Evolutionary conservation across 177 flowering plant species (phyloP).

Genomic region (Telopea speciosissima): DNA sequence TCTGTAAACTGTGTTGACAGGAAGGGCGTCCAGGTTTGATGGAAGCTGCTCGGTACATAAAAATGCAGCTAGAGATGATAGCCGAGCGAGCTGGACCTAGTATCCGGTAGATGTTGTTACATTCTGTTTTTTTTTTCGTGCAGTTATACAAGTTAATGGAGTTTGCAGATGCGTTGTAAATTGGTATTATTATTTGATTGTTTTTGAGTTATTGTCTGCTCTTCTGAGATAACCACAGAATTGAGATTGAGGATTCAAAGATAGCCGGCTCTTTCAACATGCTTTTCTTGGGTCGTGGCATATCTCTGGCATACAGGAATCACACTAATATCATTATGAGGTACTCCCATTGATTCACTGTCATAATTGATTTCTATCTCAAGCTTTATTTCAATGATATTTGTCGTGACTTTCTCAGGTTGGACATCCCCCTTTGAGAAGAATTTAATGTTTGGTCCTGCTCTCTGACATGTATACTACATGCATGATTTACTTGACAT

Average conservation of each 20-base stretch:
- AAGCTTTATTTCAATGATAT: background rate
- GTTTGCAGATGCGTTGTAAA: background rate
- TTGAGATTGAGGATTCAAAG: conserved; percentile 70
- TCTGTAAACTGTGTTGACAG: conserved; percentile 23
- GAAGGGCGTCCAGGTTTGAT: conserved; percentile 80
- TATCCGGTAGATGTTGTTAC: conserved; percentile 38
- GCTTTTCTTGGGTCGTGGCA: conserved; percentile 77
- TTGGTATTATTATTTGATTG: background rate
- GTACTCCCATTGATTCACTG: conserved; percentile 23
- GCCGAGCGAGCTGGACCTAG: conserved; percentile 63
- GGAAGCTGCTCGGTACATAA: conserved; percentile 76
- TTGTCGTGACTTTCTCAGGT: background rate
- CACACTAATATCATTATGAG: conserved; percentile 77
- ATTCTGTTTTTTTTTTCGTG: background rate
- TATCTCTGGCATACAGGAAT: conserved; percentile 74
- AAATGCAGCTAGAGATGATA: conserved; percentile 47
- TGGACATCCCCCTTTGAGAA: background rate
- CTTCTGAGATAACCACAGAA: conserved; percentile 37
- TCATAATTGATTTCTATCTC: background rate
- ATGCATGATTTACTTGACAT: background rate
- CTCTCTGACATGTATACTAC: background rate
- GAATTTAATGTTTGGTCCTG: background rate
- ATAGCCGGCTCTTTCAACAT: conserved; percentile 87
- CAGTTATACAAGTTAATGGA: background rate
- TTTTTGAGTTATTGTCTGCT: background rate